phyloP scores from a whole-genome alignment of 257 asterid genomes.

The Nemophila menziesii region DNA sequence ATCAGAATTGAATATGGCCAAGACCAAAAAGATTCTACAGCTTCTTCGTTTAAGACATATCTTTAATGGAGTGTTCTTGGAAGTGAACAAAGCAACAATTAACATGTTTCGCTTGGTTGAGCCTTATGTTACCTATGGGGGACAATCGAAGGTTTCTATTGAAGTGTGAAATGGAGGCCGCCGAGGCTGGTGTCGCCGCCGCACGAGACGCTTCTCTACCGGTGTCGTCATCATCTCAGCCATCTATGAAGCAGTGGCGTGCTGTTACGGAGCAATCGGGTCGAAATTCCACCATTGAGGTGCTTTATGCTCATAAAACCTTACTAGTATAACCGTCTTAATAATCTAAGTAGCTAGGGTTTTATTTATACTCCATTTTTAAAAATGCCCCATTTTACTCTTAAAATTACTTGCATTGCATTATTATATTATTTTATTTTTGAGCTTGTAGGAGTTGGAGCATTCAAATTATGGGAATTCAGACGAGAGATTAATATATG shows the following conservation, averaged over 20 bases:
- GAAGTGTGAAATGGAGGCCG: conserved; percentile 43
- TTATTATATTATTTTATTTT: not conserved
- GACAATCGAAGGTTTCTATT: conserved; percentile 14
- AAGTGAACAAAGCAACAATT: conserved; percentile 47
- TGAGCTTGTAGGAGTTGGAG: conserved; percentile 36
- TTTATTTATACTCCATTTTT: no score
- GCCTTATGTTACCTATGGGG: conserved; percentile 41
- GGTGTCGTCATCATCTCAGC: conserved; percentile 31
- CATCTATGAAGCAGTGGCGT: conserved; percentile 88
- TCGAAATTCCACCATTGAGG: conserved; percentile 60
- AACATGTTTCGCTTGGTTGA: conserved; percentile 47
- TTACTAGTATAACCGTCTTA: conserved; percentile 22
- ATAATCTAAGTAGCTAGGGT: not conserved
- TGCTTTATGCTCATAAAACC: conserved; percentile 9
- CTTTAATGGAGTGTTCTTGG: conserved; percentile 38
- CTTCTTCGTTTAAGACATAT: conserved; percentile 56
- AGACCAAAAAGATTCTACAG: conserved; percentile 66
- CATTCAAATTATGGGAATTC: conserved; percentile 56
- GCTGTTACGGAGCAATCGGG: conserved; percentile 57
- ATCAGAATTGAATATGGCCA: no score
- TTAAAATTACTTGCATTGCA: no score
- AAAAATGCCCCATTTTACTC: no score
- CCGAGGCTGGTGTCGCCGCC: conserved; percentile 48
- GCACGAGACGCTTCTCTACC: conserved; percentile 47
- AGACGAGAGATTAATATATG: conserved; percentile 76